Base-by-base conservation (phyloP, 495 filamentous ascomycete genomes). In the Parmelia sp. region DNA sequence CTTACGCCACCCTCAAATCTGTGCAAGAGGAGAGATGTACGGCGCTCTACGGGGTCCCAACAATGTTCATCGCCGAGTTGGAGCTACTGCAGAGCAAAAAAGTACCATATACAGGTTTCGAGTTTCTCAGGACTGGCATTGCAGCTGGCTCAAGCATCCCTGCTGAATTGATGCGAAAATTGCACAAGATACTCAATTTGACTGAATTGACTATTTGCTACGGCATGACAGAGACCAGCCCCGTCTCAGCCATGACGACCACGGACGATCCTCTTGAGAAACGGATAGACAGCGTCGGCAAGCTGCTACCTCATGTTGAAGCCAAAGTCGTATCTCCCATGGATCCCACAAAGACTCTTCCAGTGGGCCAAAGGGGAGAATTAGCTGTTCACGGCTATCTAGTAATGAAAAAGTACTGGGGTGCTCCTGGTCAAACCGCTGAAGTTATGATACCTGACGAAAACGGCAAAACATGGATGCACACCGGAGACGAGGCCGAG, bases 171-270 rank as follows among this genome's bases (percentile, higher is more conserved):
- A 96, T 98, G 94, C 83, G 85, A 21, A 86, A 84, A 64, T 72
- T 98, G 21, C 89, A 93, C 69, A 77, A 77, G 42, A 79, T 72
- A n/a, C 77, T 97, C 8, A 95, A 95, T 57, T 77, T 98, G 36
- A 86, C 83, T 0, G 89, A 96, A 36, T 71, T 97, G 61, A 96
- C 92, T 1, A 97, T 96, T 69, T 96, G 94, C 78, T 98, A 98
- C 74, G 94, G 92, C 44, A 98, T 98, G 94, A 98, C 94, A 19
- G 94, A 98, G 75, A 98, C 94, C 0, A 87, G 84, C 57, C 94
- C 94, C n/a, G 92, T 96, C 1, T 89, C 85, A 47, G 85, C 84
- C 55, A 97, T 97, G 93, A 98, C 93, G 1, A 83, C 88, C 0
- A 93, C 89, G 0, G 76, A 85, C 45, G 94, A 97, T 71, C 87